Evolutionary conservation across 495 filamentous ascomycete genomes (phyloP), one percentile per base, ranked within the genome.

Genomic region (Hypoxylon subgilvum): DNA sequence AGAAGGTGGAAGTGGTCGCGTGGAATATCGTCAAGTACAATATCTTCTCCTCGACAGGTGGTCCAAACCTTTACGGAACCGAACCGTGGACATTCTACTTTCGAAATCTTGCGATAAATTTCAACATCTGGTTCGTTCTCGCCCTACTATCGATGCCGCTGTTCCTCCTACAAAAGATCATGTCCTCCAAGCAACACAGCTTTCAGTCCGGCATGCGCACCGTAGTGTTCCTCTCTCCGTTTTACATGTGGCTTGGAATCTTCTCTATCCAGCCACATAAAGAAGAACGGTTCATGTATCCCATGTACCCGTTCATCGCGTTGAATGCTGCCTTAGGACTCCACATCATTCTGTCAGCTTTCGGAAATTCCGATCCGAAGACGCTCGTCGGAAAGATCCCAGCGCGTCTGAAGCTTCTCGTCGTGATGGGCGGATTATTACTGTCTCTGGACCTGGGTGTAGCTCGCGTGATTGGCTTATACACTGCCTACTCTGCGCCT

Each of bases 211-310:
- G 78, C 12, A 74, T 92, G 27, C 85, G 90, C 21, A 89, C 85
- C n/a, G 58, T 93, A 39, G 82, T 90, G 23, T 87, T 93, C 63
- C 75, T 89, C 41, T 73, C 85, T 1, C 93, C 95, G 0, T 93
- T 97, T 73, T 97, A 97, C 69, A 81, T 96, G 70, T 99, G 95
- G 95, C 82, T 97, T 18, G 84, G 71, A 5, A 93, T 97, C 48
- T 97, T 99, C 74, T 90, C 90, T 2, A 68, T 86, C 7, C 94
- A 97, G 68, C 87, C 94, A 14, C 95, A 99, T 79, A 99, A 99
- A 65, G 95, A 99, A 72, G 95, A 99, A 68, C 80, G 95, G 6
- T 99, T 99, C 76, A 97, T 99, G 92, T 97, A 96, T 71, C 93
- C 93, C 0, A 87, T 86, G 17, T 99, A 99, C 69, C 94, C 95